phyloP scores from a whole-genome alignment of 2,329 filamentous ascomycete species.

The Xylariaceae sp. region DNA sequence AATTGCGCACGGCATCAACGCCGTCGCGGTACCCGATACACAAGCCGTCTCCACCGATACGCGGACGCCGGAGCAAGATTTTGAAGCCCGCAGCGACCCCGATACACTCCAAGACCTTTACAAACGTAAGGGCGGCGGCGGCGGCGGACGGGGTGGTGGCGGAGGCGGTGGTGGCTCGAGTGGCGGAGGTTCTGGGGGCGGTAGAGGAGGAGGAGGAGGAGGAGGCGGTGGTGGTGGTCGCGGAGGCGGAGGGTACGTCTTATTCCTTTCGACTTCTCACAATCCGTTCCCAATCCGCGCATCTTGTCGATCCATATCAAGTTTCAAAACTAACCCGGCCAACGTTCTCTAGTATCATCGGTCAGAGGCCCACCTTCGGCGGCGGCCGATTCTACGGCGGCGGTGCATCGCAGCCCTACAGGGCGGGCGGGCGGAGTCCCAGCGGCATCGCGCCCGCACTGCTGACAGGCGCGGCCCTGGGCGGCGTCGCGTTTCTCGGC shows the following conservation, averaged over 20 bases:
- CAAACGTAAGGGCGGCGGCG: constrained; percentile 58
- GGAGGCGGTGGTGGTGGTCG: constrained; percentile 12
- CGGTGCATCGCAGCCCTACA: constrained; percentile 57
- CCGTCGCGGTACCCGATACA: constrained; percentile 17
- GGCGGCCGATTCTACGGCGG: constrained; percentile 63
- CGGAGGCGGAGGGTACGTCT: constrained; percentile 8
- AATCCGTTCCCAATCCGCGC: no score
- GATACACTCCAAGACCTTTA: constrained; percentile 42
- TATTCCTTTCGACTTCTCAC: not conserved
- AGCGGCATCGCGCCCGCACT: constrained; percentile 51
- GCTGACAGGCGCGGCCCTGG: constrained; percentile 41
- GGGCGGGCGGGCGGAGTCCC: constrained; percentile 42
- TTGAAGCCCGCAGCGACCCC: constrained; percentile 6
- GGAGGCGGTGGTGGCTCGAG: constrained; percentile 30
- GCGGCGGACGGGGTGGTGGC: constrained; percentile 40
- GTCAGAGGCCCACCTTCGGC: constrained; percentile 51
- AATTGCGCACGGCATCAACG: constrained; percentile 17
- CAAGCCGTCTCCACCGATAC: constrained; percentile 18
- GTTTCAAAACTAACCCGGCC: not conserved
- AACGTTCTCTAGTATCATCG: constrained; percentile 35
- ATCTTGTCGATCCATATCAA: no score
- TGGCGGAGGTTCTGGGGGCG: constrained; percentile 13
- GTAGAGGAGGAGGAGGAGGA: not conserved
- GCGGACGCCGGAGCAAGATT: constrained; percentile 13
- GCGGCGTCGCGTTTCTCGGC: constrained; percentile 54